Evolutionary conservation across 2,329 filamentous ascomycete species (phyloP), one percentile per base, ranked within the genome.

Genomic region (Aspergillus pseudoglaucus): DNA sequence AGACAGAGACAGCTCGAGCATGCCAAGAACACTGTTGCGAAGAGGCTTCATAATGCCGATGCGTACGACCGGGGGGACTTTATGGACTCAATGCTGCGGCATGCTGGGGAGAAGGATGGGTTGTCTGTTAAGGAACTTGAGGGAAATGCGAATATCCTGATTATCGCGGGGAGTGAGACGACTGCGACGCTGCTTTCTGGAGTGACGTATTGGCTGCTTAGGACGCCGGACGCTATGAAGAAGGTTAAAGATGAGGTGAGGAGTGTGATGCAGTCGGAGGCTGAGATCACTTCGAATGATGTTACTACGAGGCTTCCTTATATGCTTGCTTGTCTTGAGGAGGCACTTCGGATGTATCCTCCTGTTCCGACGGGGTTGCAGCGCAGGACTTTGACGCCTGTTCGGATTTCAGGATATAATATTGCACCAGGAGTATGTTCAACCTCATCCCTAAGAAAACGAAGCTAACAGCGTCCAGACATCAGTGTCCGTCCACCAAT

Each of bases 151-250:
- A 52, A 54, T 3, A 40, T 66, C 2, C 25, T 74, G 20, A 59
- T 74, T 8, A 38, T 66, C 3, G 74, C 72, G 0, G 75, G 75
- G 0, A 68, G 63, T 20, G 55, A 59, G 27, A 76, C 75, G 0
- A 76, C 72, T 0, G 74, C 74, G 0, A 75, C 73, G 0, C 53
- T 68, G 0, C 58, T 77, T 0, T 61, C 66, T 0, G 75, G 73
- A 0, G 55, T 64, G 0, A 73, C 71, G 0, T 76, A 65, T 42
- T 63, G 70, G 2, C 59, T 79, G 0, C 58, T 73, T 14, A 47
- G 39, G 6, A 63, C 65, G 30, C 70, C 70, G 0, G 47, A 57
- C 0, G 53, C 47, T 1, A 47, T 71, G 4, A 45, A 56, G 49
- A 69, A 60, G 35, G 44, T 73, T 4, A 58, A 51, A 0, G 4